Evolutionary conservation across 208 protist species (phyloP).

Genomic region (Leishmania braziliensis): DNA sequence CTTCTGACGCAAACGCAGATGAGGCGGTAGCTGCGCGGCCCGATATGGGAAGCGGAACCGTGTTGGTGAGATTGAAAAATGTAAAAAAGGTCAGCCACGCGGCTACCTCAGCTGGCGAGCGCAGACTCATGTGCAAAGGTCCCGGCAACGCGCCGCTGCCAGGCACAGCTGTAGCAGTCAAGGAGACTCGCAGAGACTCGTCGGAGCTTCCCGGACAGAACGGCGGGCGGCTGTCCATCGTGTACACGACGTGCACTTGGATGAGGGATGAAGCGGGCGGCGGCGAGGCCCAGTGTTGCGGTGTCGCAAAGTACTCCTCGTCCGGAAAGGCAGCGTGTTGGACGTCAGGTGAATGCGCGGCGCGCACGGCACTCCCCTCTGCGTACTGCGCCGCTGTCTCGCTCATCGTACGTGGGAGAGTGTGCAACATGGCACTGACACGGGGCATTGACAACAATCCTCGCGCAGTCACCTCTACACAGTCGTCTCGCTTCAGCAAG

Average conservation of each 20-base stretch:
- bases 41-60: constrained; percentile 20
- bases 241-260: constrained; percentile 41
- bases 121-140: constrained; percentile 20
- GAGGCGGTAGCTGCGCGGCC: background rate
- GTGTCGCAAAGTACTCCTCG: constrained; percentile 4
- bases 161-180: constrained; percentile 33
- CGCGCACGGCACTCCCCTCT: background rate
- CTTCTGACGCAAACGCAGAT: background rate
- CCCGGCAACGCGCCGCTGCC: constrained; percentile 17
- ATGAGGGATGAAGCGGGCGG: constrained; percentile 19
- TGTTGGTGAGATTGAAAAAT: constrained; percentile 37
- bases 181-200: constrained; percentile 44
- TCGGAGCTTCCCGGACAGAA: constrained; percentile 37
- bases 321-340: constrained; percentile 21
- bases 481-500: constrained; percentile 49
- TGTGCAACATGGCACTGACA: constrained; percentile 12
- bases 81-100: constrained; percentile 54
- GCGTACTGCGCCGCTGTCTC: background rate
- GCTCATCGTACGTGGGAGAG: background rate
- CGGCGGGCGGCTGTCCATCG: constrained; percentile 59
- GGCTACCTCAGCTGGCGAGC: constrained; percentile 35
- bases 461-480: constrained; percentile 38
- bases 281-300: background rate
- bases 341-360: background rate
- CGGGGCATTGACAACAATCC: constrained; percentile 30